These are phyloP conservation scores for Paraphaeosphaeria minitans DNA, from an alignment of 2,329 filamentous ascomycete species.

Conservation along the genomic window DNA sequence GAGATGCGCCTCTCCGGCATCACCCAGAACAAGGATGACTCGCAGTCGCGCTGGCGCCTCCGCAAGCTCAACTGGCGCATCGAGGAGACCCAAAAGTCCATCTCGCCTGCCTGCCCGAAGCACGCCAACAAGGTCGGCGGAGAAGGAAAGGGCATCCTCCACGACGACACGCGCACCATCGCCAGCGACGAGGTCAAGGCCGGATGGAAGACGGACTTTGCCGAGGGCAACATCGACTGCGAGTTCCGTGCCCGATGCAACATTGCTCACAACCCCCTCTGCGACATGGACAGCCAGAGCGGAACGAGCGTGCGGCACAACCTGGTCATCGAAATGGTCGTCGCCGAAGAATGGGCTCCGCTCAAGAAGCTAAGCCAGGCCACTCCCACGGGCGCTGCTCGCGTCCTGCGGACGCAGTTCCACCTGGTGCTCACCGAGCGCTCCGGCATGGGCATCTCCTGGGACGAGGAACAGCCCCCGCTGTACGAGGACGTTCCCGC, in stretches of 20 bases:
- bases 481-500: conserved; percentile 92
- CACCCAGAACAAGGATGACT: conserved; percentile 68
- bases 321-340: conserved; percentile 89
- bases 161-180: conserved; percentile 77
- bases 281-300: conserved; percentile 75
- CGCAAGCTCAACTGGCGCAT: conserved; percentile 93
- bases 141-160: conserved; percentile 71
- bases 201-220: conserved; percentile 87
- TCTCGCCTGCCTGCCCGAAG: conserved; percentile 78
- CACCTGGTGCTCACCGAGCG: conserved; percentile 80
- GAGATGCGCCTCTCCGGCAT: conserved; percentile 86
- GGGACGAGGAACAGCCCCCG: conserved; percentile 95
- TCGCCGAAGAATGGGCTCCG: conserved; percentile 83
- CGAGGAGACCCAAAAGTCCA: conserved; percentile 81
- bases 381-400: conserved; percentile 86
- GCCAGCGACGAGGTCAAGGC: conserved; percentile 80
- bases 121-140: conserved; percentile 71
- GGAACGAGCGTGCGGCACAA: conserved; percentile 83
- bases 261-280: conserved; percentile 68
- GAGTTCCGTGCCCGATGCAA: conserved; percentile 73
- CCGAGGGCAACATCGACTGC: conserved; percentile 76
- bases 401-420: conserved; percentile 93
- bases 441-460: conserved; percentile 85
- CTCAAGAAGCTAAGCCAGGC: conserved; percentile 73
- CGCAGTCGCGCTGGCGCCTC: conserved; percentile 83